Base-by-base conservation (phyloP, 768 basidiomycete species). In the Suillus paluster region DNA sequence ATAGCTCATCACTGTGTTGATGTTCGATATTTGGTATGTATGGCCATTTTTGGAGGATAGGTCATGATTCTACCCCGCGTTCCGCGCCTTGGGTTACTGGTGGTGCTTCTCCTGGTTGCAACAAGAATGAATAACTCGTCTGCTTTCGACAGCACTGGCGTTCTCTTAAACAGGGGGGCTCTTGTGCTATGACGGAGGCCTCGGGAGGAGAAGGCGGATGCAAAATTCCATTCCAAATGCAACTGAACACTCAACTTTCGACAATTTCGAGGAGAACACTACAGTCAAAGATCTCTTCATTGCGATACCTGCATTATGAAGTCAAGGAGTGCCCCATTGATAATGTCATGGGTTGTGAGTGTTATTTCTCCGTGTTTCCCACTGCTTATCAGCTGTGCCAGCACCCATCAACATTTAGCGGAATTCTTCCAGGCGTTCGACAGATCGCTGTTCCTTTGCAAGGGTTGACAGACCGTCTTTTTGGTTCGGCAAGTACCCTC, bases 401-500 rank as follows among this genome's bases (percentile, higher is more conserved):
- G 63, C 19, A 63, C 67, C 25, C 60, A 67, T 41, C 69, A 70
- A 56, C 81, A 80, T 11, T 81, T 80, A 21, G 79, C 81, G 4
- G 71, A 83, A 50, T 73, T 84, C 4, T 83, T 85, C 77, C 80
- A 84, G 67, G 33, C 65, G 34, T 84, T 86, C 63, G 84, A 85
- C 10, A 49, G n/a, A n/a, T n/a, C n/a, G n/a, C n/a, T n/a, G n/a
- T n/a, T n/a, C n/a, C n/a, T n/a, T n/a, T n/a, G n/a, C n/a, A n/a
- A n/a, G n/a, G n/a, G n/a, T n/a, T n/a, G n/a, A n/a, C n/a, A n/a
- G n/a, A n/a, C n/a, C n/a, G n/a, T n/a, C n/a, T n/a, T 6, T 30
- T 30, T 30, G 30, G 30, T 30, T 30, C 1, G 4, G 19, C 27
- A 2, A 30, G 27, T 30, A 27, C 25, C 25, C 25, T 15, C n/a